A percentile compares a stretch with the other conserved stretches of the same genome.
phyloP scores from a whole-genome alignment of 2,329 filamentous ascomycete species.

The Aspergillus fructus region DNA sequence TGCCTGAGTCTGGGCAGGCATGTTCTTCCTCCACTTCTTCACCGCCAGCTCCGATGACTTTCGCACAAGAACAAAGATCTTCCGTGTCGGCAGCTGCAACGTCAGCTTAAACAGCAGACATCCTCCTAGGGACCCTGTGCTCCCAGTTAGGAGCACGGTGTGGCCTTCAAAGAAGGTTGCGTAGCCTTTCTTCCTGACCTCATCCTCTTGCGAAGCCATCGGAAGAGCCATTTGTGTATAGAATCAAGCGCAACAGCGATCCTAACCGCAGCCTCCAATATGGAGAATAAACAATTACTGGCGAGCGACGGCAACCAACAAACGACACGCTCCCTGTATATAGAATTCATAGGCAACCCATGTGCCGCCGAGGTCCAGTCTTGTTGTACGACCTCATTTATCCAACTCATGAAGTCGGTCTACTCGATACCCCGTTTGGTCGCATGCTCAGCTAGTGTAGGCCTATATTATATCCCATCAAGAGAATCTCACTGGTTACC shows the following conservation, averaged over 20 bases:
- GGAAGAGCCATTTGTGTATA: constrained; percentile 5
- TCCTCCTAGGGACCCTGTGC: constrained; percentile 33
- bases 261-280: background rate
- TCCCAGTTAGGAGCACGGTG: constrained; percentile 31
- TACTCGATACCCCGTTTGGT: background rate
- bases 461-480: background rate
- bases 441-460: background rate
- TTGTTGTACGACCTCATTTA: constrained; percentile 5
- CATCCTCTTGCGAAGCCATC: constrained; percentile 14
- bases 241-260: background rate
- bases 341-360: background rate
- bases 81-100: constrained; percentile 31
- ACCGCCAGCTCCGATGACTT: constrained; percentile 24
- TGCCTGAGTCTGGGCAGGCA: constrained; percentile 28
- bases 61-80: constrained; percentile 31
- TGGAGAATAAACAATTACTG: background rate
- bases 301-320: background rate
- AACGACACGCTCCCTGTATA: constrained; percentile 1
- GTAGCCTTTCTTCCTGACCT: constrained; percentile 27
- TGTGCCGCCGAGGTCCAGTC: constrained; percentile 8
- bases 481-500: background rate
- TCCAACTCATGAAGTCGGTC: background rate
- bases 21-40: constrained; percentile 28
- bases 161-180: constrained; percentile 25
- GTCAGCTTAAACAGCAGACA: constrained; percentile 35